Evolutionary conservation across 352 stramenopile species (phyloP), one percentile per base, ranked within the genome.

Genomic region (Peronospora farinosa): DNA sequence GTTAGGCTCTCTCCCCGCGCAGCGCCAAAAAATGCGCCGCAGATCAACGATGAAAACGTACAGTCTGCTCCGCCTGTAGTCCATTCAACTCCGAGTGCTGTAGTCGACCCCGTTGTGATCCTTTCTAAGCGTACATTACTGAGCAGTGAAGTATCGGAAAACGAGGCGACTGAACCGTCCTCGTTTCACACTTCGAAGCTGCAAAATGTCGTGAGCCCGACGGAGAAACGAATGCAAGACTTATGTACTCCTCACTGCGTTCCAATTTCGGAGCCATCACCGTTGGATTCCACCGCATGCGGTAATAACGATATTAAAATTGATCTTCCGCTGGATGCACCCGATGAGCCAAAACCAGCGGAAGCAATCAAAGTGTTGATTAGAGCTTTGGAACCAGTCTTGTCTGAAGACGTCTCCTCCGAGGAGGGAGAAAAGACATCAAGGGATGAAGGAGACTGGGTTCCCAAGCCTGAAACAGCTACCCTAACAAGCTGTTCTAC

Each of bases 151-250:
- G 35, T 17, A 32, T 25, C 21, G 16, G 51, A 55, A 41, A 42
- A 66, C 49, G 56, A 32, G 25, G 12, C 47, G 7, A 21, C 27
- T 51, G 48, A 64, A 39, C 60, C 57, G 11, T 44, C 62, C 21
- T 39, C 54, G 31, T 66, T 66, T 39, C 13, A 48, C 25, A 60
- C 47, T 15, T 67, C 57, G 2, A 67, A 63, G 43, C 27, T 67
- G 31, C 57, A 46, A 4, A 67, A 70, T 10, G 44, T 64, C 5
- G 57, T 70, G 15, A 70, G 62, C 16, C 56, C 51, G 27, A 70
- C 56, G 8, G 62, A 70, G 41, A 63, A 67, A 47, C 47, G 45
- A 39, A 66, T 66, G 46, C 53, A 59, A 51, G 37, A 31, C 1
- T 60, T 54, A 44, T 64, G 47, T 45, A 44, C 57, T 7, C 44